Evolutionary conservation across 140 eudicot genomes (phyloP), one percentile per base, ranked within the genome.

Genomic region (Erigeron philadelphicus): DNA sequence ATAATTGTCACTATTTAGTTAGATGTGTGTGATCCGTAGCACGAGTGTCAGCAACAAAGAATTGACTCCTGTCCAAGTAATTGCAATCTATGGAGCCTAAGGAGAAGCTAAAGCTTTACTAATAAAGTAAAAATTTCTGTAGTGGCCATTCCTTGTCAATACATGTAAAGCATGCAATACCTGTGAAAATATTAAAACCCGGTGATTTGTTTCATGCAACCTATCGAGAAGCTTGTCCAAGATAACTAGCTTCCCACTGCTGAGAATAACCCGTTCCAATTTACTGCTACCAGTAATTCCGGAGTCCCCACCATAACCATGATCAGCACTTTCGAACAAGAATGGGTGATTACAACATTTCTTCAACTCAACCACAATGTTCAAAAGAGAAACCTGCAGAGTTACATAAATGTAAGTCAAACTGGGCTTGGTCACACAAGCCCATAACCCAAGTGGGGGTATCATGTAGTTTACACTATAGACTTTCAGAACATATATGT

Each of bases 341-440:
- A 93, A 93, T 19, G 98, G 98, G 77, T 93, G 98, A 79, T 93
- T 93, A 82, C 99, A 93, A 73, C 99, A 93, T 76, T 93, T 93
- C 86, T 93, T 93, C 82, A 93, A 79, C 90, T 93, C 99, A 69
- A 89, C 97, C 91, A 93, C 99, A 50, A 93, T 93, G 83, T 93
- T 93, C 41, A 93, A 70, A 66, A 93, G 93, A 12, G 99, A 93
- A 72, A 93, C 97, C 99, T 93, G 87, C 81, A 83, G 16, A 72
- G 65, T 44, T 52, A 10, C 46, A 64, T 21, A 63, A 69, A 57
- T 53, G 47, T 13, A 58, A 13, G 46, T 53, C 18, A 77, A 74
- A 21, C 25, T 21, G 25, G 25, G 25, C 25, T 21, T 21, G 25
- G 25, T 21, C 25, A 21, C 25, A 21, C 25, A 21, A 21, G 25